Conservation (phyloP, 805 yeast genomes). For the Clavispora carvajalis region DNA sequence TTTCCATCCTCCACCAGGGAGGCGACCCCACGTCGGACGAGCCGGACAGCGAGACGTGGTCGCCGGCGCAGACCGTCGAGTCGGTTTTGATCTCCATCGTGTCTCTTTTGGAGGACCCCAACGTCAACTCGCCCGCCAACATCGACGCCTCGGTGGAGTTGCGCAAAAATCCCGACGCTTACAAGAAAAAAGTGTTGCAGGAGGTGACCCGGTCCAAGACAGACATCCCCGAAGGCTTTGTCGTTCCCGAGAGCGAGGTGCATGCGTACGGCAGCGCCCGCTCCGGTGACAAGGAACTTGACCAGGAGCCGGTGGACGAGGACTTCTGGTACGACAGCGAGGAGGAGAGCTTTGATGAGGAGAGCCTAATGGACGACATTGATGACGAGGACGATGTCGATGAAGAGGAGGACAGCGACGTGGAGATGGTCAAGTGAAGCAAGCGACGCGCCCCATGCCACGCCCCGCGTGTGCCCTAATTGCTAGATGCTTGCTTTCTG, state of each 20-base stretch:
- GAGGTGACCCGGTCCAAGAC: slow-evolving; percentile 81
- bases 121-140: slow-evolving; percentile 89
- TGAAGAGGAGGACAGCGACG: slow-evolving; percentile 38
- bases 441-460: background rate
- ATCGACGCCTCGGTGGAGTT: slow-evolving; percentile 93
- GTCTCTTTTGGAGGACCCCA: slow-evolving; percentile 89
- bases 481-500: slow-evolving; percentile 1
- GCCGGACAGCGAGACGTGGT: slow-evolving; percentile 92
- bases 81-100: slow-evolving; percentile 84
- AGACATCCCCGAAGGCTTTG: slow-evolving; percentile 83
- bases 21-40: slow-evolving; percentile 90
- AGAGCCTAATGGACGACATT: slow-evolving; percentile 43
- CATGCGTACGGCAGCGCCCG: slow-evolving; percentile 32
- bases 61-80: slow-evolving; percentile 90
- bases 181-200: slow-evolving; percentile 66
- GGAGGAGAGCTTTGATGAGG: slow-evolving; percentile 43
- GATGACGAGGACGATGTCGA: slow-evolving; percentile 51
- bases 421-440: slow-evolving; percentile 11
- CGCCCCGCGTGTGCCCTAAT: background rate
- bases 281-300: slow-evolving; percentile 35
- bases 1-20: slow-evolving; percentile 85
- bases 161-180: slow-evolving; percentile 74
- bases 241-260: slow-evolving; percentile 67
- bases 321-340: slow-evolving; percentile 75
- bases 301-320: slow-evolving; percentile 63